Evolutionary conservation across 2,329 filamentous ascomycete genomes (phyloP), one percentile per base, ranked within the genome.

Genomic region (Pestalotiopsis sp.): DNA sequence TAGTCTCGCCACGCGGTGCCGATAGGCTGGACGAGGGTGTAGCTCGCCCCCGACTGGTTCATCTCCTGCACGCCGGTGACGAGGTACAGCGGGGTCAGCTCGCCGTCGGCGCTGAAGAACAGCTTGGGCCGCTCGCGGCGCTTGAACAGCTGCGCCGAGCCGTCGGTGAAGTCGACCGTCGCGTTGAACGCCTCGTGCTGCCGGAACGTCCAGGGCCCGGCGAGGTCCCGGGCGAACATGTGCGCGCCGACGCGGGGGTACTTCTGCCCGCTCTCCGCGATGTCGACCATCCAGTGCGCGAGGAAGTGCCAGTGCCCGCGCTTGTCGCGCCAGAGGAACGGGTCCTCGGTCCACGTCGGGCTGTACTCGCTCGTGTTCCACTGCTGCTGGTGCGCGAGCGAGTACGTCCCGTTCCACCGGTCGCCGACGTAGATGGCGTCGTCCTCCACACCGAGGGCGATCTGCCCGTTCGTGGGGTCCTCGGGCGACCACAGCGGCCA

Each of bases 81-180:
- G 69, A 86, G 64, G 66, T 84, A 84, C 57, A 87, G 69, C 2
- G 84, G 84, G 14, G 78, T 83, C 77, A 84, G 77, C n/a, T 79
- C 68, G 0, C 81, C 81, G 68, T 86, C 84, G 1, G 80, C 75
- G 68, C 82, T 85, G 20, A 86, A 85, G 65, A 82, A 84, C 4
- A 87, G 62, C 76, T 86, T 84, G 0, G 84, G 83, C 2, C 85
- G 75, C 70, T 86, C 84, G 13, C 84, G 73, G 2, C 85, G 77
- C 64, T 82, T 82, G 45, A 81, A 83, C 3, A 79, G 75, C 58
- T 78, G 76, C 27, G 69, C 74, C 0, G 75, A 75, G 0, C 84
- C 84, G 70, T 86, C 84, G 0, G 79, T 80, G 64, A 82, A 83
- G 12, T 74, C 59, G 6, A 76, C 74, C 9, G 74, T 74, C 52